Base-by-base conservation (phyloP, 2,329 filamentous ascomycete genomes). In the Pestalotiopsis sp. region DNA sequence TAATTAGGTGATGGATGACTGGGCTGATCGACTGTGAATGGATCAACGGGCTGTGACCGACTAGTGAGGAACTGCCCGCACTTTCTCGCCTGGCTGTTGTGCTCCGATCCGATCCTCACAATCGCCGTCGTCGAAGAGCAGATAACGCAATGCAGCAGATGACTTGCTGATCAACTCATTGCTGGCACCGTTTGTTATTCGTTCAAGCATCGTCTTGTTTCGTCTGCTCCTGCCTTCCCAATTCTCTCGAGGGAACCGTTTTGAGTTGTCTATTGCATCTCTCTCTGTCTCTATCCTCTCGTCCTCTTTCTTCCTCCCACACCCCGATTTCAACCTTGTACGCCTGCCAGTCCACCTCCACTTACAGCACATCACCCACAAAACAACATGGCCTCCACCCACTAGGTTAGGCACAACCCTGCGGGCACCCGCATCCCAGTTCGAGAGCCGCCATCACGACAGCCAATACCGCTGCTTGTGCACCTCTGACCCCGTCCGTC, bases 361-460 rank as follows among this genome's bases (percentile, higher is more conserved):
- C 59, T 62, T 62, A 62, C 59, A 62, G 59, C 31, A 39, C 41
- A 45, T 66, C 39, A 52, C 38, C 64, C 27, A 56, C 64, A 57
- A 52, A 57, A 20, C 67, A 66, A 56, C 61, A 70, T 70, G 68
- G 67, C 66, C 66, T 39, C 64, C 64, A 52, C 64, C 64, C 63
- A 31, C 67, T 70, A 69, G 65, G 23, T 36, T 65, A 58, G 61
- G 61, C 56, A 41, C 25, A 63, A 64, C 49, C 67, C 69, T 68
- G 69, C 69, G 68, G 67, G 41, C 57, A 58, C 62, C 66, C 67
- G 66, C 66, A 27, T 49, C 67, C 31, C 64, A 68, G 63, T 64
- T 63, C 62, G 58, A 70, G 69, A 70, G 69, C 69, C 69, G 66
- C 67, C 25, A 61, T 59, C 65, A 61, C n/a, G 65, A 67, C 65